These are phyloP conservation scores for Cichorium intybus DNA, from an alignment of 140 eudicot genomes.

Conservation along the genomic window DNA sequence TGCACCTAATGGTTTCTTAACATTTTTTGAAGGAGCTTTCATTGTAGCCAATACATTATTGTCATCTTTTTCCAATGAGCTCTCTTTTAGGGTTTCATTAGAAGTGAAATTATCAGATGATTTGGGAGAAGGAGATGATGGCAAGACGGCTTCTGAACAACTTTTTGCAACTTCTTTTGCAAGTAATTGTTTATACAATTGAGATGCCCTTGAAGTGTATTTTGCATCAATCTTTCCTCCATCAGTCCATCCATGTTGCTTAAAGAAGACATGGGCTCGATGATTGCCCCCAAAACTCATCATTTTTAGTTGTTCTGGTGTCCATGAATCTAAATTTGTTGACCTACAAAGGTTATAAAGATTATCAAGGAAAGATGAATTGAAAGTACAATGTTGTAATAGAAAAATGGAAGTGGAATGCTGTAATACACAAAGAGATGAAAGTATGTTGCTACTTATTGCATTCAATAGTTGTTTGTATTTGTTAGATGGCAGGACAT, in stretches of 20 bases:
- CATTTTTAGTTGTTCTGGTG: constrained; percentile 86
- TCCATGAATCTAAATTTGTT: constrained; percentile 93
- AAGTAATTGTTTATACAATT: constrained; percentile 76
- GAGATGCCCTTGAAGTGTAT: constrained; percentile 98
- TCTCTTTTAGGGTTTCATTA: constrained; percentile 54
- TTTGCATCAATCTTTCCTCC: constrained; percentile 99
- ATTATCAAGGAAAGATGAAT: too few species aligned
- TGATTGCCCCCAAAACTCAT: constrained; percentile 96
- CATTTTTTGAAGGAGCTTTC: constrained; percentile 57
- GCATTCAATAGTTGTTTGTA: too few species aligned
- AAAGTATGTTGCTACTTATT: too few species aligned
- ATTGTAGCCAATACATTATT: too few species aligned
- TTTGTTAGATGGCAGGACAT: too few species aligned
- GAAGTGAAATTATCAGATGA: constrained; percentile 42
- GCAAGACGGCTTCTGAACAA: constrained; percentile 52
- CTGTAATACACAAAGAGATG: too few species aligned
- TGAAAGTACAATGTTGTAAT: too few species aligned
- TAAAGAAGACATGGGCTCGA: constrained; percentile 96
- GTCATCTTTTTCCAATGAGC: too few species aligned
- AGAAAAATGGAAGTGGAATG: too few species aligned
- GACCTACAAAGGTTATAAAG: too few species aligned
- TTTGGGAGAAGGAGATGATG: constrained; percentile 66
- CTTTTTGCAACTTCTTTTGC: constrained; percentile 97
- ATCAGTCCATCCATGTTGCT: constrained; percentile 99
- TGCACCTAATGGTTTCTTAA: constrained; percentile 80